A percentile compares a stretch with the other conserved stretches of the same genome.
Conservation (phyloP, 2,329 filamentous ascomycete genomes). For the Aspergillus candidus region DNA sequence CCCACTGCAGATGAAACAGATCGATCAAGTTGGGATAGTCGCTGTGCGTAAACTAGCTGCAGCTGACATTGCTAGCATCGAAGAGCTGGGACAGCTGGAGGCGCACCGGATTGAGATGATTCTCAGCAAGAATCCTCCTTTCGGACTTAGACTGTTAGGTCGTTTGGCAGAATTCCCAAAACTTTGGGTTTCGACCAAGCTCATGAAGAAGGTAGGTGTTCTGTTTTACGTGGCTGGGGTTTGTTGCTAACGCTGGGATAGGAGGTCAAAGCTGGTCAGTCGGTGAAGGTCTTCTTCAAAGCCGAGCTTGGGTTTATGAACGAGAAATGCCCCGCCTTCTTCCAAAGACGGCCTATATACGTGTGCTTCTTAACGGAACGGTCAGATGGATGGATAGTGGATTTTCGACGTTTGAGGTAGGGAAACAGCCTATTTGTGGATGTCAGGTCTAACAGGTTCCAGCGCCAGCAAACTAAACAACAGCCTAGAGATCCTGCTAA, state of each 20-base stretch:
- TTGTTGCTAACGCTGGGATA: slow-evolving; percentile 15
- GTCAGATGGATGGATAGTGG: slow-evolving; percentile 60
- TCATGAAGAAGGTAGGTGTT: slow-evolving; percentile 42
- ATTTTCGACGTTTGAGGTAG: slow-evolving; percentile 59
- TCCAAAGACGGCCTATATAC: slow-evolving; percentile 59
- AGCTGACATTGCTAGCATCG: slow-evolving; percentile 65
- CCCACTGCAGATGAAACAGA: slow-evolving; percentile 72
- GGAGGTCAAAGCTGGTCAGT: slow-evolving; percentile 33
- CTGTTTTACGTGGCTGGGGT: slow-evolving; percentile 16
- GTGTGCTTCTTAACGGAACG: slow-evolving; percentile 70
- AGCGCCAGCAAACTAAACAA: slow-evolving; percentile 61
- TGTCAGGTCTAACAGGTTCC: slow-evolving; percentile 9
- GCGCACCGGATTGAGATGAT: slow-evolving; percentile 69
- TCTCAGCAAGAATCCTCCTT: slow-evolving; percentile 74
- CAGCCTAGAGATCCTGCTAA: slow-evolving; percentile 56
- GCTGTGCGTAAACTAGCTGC: slow-evolving; percentile 67
- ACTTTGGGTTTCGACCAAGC: slow-evolving; percentile 50
- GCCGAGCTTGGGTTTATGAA: slow-evolving; percentile 68
- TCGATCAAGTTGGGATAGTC: slow-evolving; percentile 70
- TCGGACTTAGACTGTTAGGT: slow-evolving; percentile 64
- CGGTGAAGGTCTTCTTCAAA: slow-evolving; percentile 56
- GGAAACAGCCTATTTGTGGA: slow-evolving; percentile 4
- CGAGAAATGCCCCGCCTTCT: slow-evolving; percentile 52
- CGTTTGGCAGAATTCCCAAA: slow-evolving; percentile 66
- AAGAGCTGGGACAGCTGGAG: slow-evolving; percentile 61